phyloP scores from a whole-genome alignment of 306 rosid genomes.

The Betula pendula region DNA sequence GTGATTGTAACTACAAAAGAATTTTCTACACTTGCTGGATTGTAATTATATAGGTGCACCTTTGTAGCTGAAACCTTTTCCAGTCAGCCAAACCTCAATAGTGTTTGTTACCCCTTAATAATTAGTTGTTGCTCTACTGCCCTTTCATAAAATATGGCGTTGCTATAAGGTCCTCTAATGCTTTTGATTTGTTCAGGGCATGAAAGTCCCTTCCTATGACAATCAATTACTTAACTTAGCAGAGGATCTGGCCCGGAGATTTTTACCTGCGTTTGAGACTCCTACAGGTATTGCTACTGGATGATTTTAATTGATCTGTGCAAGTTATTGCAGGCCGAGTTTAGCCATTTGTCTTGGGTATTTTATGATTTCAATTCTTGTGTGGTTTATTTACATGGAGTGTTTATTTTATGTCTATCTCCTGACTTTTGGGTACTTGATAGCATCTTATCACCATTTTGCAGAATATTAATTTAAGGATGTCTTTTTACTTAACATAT shows the following conservation, averaged over 20 bases:
- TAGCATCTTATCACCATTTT: conserved; percentile 19
- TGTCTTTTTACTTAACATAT: not conserved
- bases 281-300: conserved; percentile 71
- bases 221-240: conserved; percentile 80
- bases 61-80: not conserved
- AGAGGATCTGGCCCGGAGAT: conserved; percentile 86
- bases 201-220: conserved; percentile 79
- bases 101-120: not conserved
- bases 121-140: not conserved
- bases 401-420: not conserved
- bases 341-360: conserved; percentile 2
- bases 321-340: conserved; percentile 9
- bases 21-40: not conserved
- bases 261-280: conserved; percentile 95
- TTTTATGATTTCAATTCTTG: conserved; percentile 1
- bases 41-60: not conserved
- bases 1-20: not conserved
- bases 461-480: conserved; percentile 4
- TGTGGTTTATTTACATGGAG: not conserved
- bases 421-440: conserved; percentile 7
- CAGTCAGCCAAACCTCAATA: not conserved
- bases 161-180: not conserved
- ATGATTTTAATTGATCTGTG: conserved; percentile 5
- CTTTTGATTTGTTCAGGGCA: conserved; percentile 50
- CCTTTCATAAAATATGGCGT: not conserved